Evolutionary conservation across 768 basidiomycete genomes (phyloP).

Genomic region (Naganishia kalamii): DNA sequence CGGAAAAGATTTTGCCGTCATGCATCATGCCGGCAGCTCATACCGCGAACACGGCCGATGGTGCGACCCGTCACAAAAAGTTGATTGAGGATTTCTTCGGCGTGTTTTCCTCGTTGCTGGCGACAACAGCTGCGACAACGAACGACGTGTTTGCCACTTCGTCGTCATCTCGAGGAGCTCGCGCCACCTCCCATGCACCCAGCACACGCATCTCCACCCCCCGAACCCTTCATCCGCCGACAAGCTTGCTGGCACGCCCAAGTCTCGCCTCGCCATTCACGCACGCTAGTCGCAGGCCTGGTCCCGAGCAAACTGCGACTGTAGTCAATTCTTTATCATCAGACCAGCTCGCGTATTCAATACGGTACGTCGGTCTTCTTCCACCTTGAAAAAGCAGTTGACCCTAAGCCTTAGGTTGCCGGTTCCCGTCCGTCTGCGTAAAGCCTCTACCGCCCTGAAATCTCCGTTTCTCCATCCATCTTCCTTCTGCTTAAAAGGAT

Average conservation of each 20-base stretch:
- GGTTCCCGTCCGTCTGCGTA: slow-evolving; percentile 15
- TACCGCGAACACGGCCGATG: too few relatives aligned
- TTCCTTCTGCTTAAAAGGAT: slow-evolving; percentile 8
- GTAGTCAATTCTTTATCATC: neutral
- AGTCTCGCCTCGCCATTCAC: neutral
- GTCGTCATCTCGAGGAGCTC: too few relatives aligned
- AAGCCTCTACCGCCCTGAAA: slow-evolving; percentile 4
- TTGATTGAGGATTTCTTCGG: too few relatives aligned
- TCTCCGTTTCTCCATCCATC: slow-evolving; percentile 11
- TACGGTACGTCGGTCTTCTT: slow-evolving; percentile 3
- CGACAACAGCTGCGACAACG: too few relatives aligned
- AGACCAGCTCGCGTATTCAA: slow-evolving; percentile 12
- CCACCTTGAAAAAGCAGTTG: neutral
- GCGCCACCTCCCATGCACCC: neutral
- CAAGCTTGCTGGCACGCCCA: neutral
- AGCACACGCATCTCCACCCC: neutral
- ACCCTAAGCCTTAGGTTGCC: slow-evolving; percentile 1
- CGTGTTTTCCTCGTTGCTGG: too few relatives aligned
- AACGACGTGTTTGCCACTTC: too few relatives aligned
- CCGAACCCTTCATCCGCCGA: neutral
- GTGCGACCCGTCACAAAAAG: too few relatives aligned
- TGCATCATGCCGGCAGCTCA: too few relatives aligned
- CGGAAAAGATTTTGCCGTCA: too few relatives aligned
- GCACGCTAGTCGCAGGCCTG: neutral
- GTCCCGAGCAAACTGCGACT: neutral